These are phyloP conservation scores for Fusarium robinianum DNA, from an alignment of 2,329 filamentous ascomycete genomes.

Conservation along the genomic window DNA sequence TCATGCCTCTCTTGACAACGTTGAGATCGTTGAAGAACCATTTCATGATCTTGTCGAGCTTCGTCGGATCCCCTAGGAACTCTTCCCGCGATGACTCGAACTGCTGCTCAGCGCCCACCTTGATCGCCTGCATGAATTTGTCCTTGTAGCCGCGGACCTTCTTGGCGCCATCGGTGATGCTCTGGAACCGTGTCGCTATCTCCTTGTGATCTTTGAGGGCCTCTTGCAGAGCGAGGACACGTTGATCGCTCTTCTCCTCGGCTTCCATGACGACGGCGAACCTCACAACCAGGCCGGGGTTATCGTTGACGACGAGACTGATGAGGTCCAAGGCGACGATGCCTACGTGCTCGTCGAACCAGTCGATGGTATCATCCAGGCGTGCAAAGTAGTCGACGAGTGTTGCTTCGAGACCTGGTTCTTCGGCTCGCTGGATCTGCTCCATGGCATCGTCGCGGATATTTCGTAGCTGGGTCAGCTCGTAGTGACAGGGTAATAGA, in stretches of 20 bases:
- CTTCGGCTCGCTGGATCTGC: slow-evolving; percentile 81
- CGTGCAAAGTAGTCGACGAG: slow-evolving; percentile 87
- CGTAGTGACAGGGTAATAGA: slow-evolving; percentile 85
- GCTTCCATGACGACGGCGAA: slow-evolving; percentile 91
- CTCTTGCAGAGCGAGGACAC: slow-evolving; percentile 88
- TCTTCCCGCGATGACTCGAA: slow-evolving; percentile 72
- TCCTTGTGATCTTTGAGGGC: slow-evolving; percentile 96
- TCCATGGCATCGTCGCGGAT: slow-evolving; percentile 96
- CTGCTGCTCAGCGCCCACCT: slow-evolving; percentile 71
- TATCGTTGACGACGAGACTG: slow-evolving; percentile 81
- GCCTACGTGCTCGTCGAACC: slow-evolving; percentile 95
- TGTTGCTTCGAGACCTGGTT: slow-evolving; percentile 76
- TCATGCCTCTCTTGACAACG: slow-evolving; percentile 91
- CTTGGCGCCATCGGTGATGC: slow-evolving; percentile 91
- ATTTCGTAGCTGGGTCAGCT: slow-evolving; percentile 87
- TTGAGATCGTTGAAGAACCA: slow-evolving; percentile 99
- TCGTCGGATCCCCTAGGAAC: slow-evolving; percentile 82
- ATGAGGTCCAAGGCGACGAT: slow-evolving; percentile 89
- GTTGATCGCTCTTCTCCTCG: slow-evolving; percentile 94
- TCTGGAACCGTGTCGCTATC: slow-evolving; percentile 89
- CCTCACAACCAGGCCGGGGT: slow-evolving; percentile 86
- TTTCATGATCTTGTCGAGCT: slow-evolving; percentile 83
- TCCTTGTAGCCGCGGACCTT: slow-evolving; percentile 95
- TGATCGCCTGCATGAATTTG: slow-evolving; percentile 84
- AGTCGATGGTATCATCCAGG: slow-evolving; percentile 84